phyloP scores from a whole-genome alignment of 805 yeast genomes.

The Wickerhamomyces queroliae region DNA sequence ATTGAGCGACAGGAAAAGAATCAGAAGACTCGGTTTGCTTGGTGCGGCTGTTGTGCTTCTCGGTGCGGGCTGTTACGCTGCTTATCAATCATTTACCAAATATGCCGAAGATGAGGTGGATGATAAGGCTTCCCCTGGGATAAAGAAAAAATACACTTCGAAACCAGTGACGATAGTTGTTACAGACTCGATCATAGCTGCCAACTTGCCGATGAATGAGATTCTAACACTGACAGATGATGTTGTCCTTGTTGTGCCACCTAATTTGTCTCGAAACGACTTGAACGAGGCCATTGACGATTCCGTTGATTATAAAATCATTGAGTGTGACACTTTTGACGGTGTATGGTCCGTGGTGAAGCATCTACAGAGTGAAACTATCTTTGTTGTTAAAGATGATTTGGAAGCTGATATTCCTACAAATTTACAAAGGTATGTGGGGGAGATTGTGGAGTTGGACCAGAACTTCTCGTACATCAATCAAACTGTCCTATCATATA shows the following conservation, averaged over 20 bases:
- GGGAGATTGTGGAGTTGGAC: constrained; percentile 19
- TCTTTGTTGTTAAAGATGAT: constrained; percentile 24
- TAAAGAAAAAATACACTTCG: constrained; percentile 12
- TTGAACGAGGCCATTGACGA: constrained; percentile 16
- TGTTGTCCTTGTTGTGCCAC: constrained; percentile 29
- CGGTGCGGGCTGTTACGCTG: constrained; percentile 7
- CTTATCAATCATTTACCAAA: constrained; percentile 7
- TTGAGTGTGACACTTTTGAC: constrained; percentile 39
- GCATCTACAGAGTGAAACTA: constrained; percentile 35
- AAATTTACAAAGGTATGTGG: constrained; percentile 25
- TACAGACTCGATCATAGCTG: constrained; percentile 21
- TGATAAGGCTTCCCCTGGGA: not conserved
- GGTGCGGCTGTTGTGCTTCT: constrained; percentile 8
- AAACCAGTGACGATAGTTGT: constrained; percentile 18
- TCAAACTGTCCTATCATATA: constrained; percentile 17
- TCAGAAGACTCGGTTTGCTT: constrained; percentile 1
- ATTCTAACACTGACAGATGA: constrained; percentile 21
- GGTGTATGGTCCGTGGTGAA: constrained; percentile 54
- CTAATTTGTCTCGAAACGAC: constrained; percentile 19
- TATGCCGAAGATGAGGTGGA: not conserved
- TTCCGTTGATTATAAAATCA: constrained; percentile 26
- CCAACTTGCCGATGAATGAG: constrained; percentile 19
- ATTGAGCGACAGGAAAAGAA: not conserved
- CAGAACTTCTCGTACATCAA: constrained; percentile 18
- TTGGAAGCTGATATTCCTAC: constrained; percentile 22